Evolutionary conservation across 495 filamentous ascomycete species (phyloP), one percentile per base, ranked within the genome.

Genomic region (Penicillium argentinense): DNA sequence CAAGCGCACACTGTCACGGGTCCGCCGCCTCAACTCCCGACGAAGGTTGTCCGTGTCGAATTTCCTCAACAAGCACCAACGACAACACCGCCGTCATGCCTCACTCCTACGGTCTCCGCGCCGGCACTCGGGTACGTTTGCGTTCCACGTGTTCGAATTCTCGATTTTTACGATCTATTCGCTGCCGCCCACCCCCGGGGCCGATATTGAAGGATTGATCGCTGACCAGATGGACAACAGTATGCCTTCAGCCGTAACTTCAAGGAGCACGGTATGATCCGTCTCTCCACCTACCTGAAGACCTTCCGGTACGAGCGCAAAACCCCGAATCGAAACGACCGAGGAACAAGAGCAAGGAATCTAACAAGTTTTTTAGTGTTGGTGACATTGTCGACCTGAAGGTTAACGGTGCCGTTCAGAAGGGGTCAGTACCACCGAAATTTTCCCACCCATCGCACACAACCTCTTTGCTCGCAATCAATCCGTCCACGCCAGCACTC

Each of bases 311-410:
- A 82, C 54, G 76, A 48, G 51, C 48, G 33, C 28, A 44, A 32
- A 53, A 45, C 9, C 37, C 39, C 41, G 42, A 56, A 36, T 45
- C 26, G 29, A 54, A 37, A 50, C 42, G 49, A 47, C 56, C 47
- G 38, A 39, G 17, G 23, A 59, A 51, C 55, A 50, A 59, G 33
- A n/a, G 21, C 53, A 64, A 47, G 63, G 50, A 44, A 47, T 56
- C 54, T 63, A 37, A 63, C 60, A 46, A 43, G 39, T 47, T 45
- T 45, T 62, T 50, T 64, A 95, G 89, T 73, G 93, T 98, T 68
- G 93, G 91, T 69, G 91, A 97, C 59, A 95, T 97, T 62, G 91
- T 97, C 62, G 91, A 97, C 67, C 85, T 97, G 71, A 91, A 91
- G 76, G 87, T 86, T 62, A 96, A 97, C 78, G 91, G 90, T 81